Evolutionary conservation across 768 basidiomycete species (phyloP).

Genomic region (Dioszegia hungarica): DNA sequence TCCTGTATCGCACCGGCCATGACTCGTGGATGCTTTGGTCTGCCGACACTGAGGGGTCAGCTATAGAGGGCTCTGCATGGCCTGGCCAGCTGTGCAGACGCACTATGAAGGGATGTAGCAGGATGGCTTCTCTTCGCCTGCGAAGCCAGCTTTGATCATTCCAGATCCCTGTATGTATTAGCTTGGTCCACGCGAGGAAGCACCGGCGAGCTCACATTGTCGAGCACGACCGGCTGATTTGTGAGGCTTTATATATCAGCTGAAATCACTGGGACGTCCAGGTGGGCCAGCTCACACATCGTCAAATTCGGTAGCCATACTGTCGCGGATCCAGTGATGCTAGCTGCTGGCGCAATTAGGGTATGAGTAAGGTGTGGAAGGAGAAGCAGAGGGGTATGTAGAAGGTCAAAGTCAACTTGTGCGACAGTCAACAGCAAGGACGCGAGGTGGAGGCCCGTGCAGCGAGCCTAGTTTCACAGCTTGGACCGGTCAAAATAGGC

Average conservation of each 20-base stretch:
- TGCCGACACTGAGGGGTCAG: constrained; percentile 64
- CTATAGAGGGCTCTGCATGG: constrained; percentile 5
- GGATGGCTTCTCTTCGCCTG: constrained; percentile 97
- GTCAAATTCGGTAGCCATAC: constrained; percentile 47
- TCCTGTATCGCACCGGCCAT: constrained; percentile 92
- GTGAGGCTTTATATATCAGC: no score
- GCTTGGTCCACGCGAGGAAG: neutral
- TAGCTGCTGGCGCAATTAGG: no score
- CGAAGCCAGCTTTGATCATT: constrained; percentile 97
- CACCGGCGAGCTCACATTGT: constrained; percentile 66
- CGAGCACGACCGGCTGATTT: constrained; percentile 98
- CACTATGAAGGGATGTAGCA: constrained; percentile 99
- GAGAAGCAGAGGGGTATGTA: no score
- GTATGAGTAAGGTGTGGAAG: no score
- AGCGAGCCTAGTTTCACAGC: no score
- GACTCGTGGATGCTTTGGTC: constrained; percentile 94
- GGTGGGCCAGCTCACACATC: constrained; percentile 49
- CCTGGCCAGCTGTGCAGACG: constrained; percentile 45
- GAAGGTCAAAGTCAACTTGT: no score
- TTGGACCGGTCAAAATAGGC: no score
- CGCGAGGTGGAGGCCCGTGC: neutral
- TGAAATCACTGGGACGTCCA: no score
- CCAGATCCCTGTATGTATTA: constrained; percentile 77
- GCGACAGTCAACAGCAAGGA: neutral
- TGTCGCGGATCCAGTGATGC: neutral